A percentile compares a stretch with the other conserved stretches of the same genome.
phyloP scores from a whole-genome alignment of 164 flowering plant genomes.

The Macadamia integrifolia region DNA sequence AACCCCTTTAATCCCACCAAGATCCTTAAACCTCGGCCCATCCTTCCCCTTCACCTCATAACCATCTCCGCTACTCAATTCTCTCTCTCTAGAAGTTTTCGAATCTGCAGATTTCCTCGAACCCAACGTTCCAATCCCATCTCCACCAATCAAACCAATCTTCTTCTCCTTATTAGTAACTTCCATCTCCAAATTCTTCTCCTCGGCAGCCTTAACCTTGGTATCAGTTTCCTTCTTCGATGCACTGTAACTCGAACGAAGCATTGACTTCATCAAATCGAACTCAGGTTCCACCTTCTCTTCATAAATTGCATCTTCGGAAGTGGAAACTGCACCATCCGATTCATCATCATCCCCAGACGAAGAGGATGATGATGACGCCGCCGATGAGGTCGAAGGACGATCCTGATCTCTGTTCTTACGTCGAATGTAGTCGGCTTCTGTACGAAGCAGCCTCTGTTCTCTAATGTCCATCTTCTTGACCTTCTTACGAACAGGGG shows the following conservation, averaged over 20 bases:
- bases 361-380: slow-evolving; percentile 15
- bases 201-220: slow-evolving; percentile 10
- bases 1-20: slow-evolving; percentile 69
- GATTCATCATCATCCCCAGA: slow-evolving; percentile 21
- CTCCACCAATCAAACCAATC: slow-evolving; percentile 16
- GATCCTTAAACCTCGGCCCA: slow-evolving; percentile 72
- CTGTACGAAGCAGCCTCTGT: slow-evolving; percentile 29
- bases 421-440: slow-evolving; percentile 23
- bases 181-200: slow-evolving; percentile 58
- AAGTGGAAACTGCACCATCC: slow-evolving; percentile 49
- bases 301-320: slow-evolving; percentile 59
- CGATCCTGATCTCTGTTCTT: slow-evolving; percentile 4
- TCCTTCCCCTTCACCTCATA: slow-evolving; percentile 24
- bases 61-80: slow-evolving; percentile 8
- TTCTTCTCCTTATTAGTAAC: slow-evolving; percentile 27
- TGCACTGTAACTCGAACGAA: slow-evolving; percentile 33
- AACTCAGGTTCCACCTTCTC: slow-evolving; percentile 48
- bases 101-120: slow-evolving; percentile 6
- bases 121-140: slow-evolving; percentile 3
- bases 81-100: slow-evolving; percentile 7
- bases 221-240: slow-evolving; percentile 7
- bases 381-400: slow-evolving; percentile 12
- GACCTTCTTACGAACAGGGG: slow-evolving; percentile 24
- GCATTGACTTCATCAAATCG: slow-evolving; percentile 61
- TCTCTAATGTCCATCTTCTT: slow-evolving; percentile 31